phyloP scores from a whole-genome alignment of 2,329 filamentous ascomycete species.

The Colletotrichum sp. region DNA sequence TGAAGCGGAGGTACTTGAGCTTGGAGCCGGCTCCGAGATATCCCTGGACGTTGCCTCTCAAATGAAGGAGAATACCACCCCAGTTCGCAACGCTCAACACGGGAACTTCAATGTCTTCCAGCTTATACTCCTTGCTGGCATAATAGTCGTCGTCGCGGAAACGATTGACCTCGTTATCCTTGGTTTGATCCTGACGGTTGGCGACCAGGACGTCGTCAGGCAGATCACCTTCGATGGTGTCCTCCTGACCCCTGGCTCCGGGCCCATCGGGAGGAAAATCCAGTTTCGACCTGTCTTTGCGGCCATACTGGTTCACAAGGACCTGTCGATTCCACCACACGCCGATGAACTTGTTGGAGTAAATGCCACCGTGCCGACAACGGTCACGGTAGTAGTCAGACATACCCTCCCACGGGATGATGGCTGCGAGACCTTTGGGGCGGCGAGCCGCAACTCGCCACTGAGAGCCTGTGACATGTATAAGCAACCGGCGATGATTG shows the following conservation, averaged over 20 bases:
- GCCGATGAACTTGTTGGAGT: slow-evolving; percentile 62
- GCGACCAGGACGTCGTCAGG: slow-evolving; percentile 53
- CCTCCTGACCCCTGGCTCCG: slow-evolving; percentile 45
- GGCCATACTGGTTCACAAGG: slow-evolving; percentile 72
- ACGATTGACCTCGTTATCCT: slow-evolving; percentile 51
- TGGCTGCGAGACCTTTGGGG: slow-evolving; percentile 51
- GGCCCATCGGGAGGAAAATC: slow-evolving; percentile 13
- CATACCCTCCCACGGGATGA: slow-evolving; percentile 59
- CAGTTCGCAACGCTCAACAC: slow-evolving; percentile 72
- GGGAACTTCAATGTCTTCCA: slow-evolving; percentile 71
- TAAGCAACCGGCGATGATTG: slow-evolving; percentile 16
- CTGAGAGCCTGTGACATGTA: slow-evolving; percentile 36
- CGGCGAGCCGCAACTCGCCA: slow-evolving; percentile 54
- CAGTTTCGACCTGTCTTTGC: slow-evolving; percentile 42
- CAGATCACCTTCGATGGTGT: slow-evolving; percentile 65
- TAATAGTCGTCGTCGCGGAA: slow-evolving; percentile 71
- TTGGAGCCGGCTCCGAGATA: slow-evolving; percentile 68
- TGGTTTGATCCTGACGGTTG: slow-evolving; percentile 54
- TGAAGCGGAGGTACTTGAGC: slow-evolving; percentile 73
- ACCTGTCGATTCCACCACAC: slow-evolving; percentile 75
- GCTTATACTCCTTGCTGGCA: slow-evolving; percentile 67
- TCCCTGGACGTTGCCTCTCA: slow-evolving; percentile 72
- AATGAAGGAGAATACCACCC: slow-evolving; percentile 73
- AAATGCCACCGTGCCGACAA: slow-evolving; percentile 66
- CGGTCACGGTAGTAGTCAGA: slow-evolving; percentile 61